A percentile compares a stretch with the other conserved stretches of the same genome.
Evolutionary conservation across 768 basidiomycete genomes (phyloP).

Genomic region (Leucocoprinus birnbaumii): DNA sequence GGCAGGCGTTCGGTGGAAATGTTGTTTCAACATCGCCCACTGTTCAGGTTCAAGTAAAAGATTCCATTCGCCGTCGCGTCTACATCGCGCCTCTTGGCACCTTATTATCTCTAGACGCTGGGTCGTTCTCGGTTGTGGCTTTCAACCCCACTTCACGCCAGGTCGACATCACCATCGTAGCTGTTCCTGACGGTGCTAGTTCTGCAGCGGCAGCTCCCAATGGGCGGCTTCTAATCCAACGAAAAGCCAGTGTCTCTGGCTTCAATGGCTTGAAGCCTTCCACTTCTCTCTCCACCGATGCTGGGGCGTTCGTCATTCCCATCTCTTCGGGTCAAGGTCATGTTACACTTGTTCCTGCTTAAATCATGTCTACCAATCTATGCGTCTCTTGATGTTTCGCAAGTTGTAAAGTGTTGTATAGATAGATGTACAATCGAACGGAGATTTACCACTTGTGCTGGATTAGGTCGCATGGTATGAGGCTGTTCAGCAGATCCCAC

Average conservation of each 20-base stretch:
- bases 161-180: conserved; percentile 38
- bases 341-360: conserved; percentile 24
- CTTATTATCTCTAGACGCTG: conserved; percentile 46
- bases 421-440: too few species aligned
- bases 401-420: too few species aligned
- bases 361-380: too few species aligned
- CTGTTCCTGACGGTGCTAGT: conserved; percentile 34
- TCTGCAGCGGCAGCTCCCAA: conserved; percentile 42
- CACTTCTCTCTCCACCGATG: conserved; percentile 31
- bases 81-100: conserved; percentile 49
- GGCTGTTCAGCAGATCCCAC: too few species aligned
- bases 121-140: conserved; percentile 42
- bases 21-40: conserved; percentile 37
- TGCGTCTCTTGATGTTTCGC: too few species aligned
- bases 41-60: conserved; percentile 41
- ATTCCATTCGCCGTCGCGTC: conserved; percentile 47
- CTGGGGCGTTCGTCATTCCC: conserved; percentile 45
- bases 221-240: conserved; percentile 42
- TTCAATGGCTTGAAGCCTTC: conserved; percentile 37
- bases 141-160: conserved; percentile 35
- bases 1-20: conserved; percentile 57
- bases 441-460: too few species aligned
- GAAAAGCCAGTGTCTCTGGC: conserved; percentile 38
- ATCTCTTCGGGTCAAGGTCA: conserved; percentile 36
- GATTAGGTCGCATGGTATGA: too few species aligned